phyloP scores from a whole-genome alignment of 192 early-diverging fungal species.

The Gamsiella multidivaricata region DNA sequence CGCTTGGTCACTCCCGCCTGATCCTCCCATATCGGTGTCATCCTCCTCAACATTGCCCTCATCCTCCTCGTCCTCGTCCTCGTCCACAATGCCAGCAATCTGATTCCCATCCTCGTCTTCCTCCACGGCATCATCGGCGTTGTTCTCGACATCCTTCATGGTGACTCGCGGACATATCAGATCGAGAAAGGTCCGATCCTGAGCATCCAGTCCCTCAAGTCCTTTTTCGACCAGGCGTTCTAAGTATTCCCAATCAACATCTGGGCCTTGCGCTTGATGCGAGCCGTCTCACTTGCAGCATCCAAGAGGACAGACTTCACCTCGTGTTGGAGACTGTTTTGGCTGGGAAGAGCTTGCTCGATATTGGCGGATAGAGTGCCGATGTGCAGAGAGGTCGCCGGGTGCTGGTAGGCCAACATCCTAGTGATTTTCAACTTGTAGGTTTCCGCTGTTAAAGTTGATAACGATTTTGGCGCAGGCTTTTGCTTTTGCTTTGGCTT shows the following conservation, averaged over 20 bases:
- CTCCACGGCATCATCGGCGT: neutral
- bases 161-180: constrained; percentile 13
- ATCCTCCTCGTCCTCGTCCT: neutral
- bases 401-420: constrained; percentile 7
- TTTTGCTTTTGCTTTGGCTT: neutral
- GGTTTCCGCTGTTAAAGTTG: neutral
- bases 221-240: constrained; percentile 3
- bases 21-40: neutral
- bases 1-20: neutral
- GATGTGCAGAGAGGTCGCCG: neutral
- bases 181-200: constrained; percentile 11
- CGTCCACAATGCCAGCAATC: neutral
- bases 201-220: neutral
- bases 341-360: neutral
- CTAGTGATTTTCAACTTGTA: neutral
- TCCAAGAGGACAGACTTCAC: neutral
- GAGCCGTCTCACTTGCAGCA: constrained; percentile 4
- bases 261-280: constrained; percentile 5
- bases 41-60: neutral
- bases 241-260: constrained; percentile 4
- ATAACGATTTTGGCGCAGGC: neutral
- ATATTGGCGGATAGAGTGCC: neutral
- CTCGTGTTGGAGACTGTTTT: neutral
- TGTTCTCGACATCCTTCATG: constrained; percentile 7
- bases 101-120: neutral